These are phyloP conservation scores for Hemisphaericaspora xylanilytica DNA, from an alignment of 1,139 yeast genomes.

Conservation along the genomic window DNA sequence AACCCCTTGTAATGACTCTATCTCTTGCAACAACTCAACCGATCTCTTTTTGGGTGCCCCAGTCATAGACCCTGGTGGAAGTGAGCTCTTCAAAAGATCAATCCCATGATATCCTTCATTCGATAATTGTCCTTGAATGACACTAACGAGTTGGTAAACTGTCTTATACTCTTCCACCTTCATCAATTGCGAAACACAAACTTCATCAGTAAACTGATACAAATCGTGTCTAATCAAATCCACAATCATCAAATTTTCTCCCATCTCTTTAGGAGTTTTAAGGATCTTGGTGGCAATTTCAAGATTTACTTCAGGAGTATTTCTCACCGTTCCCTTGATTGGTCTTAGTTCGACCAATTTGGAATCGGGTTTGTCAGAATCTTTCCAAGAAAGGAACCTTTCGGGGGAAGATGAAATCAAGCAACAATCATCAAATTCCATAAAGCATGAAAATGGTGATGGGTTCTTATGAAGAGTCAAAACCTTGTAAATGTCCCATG, in stretches of 20 bases:
- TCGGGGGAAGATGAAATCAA: conserved; percentile 93
- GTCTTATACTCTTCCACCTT: conserved; percentile 88
- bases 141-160: conserved; percentile 89
- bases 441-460: conserved; percentile 85
- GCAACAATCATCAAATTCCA: conserved; percentile 69
- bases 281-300: conserved; percentile 64
- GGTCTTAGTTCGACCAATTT: conserved; percentile 78
- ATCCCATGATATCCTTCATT: conserved; percentile 57
- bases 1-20: conserved; percentile 47
- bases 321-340: conserved; percentile 90
- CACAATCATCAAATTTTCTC: conserved; percentile 95
- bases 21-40: conserved; percentile 69
- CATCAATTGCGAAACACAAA: conserved; percentile 79
- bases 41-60: conserved; percentile 98
- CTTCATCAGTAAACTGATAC: conserved; percentile 63
- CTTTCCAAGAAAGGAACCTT: conserved; percentile 80
- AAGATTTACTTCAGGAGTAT: conserved; percentile 48
- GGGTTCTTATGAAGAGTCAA: conserved; percentile 70
- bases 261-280: conserved; percentile 87
- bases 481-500: conserved; percentile 82
- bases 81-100: conserved; percentile 71
- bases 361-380: conserved; percentile 18
- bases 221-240: conserved; percentile 93
- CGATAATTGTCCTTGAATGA: conserved; percentile 64
- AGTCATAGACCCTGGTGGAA: conserved; percentile 99